A percentile compares a stretch with the other conserved stretches of the same genome.
Evolutionary conservation across 164 flowering plant genomes (phyloP).

Genomic region (Chimonanthus praecox): DNA sequence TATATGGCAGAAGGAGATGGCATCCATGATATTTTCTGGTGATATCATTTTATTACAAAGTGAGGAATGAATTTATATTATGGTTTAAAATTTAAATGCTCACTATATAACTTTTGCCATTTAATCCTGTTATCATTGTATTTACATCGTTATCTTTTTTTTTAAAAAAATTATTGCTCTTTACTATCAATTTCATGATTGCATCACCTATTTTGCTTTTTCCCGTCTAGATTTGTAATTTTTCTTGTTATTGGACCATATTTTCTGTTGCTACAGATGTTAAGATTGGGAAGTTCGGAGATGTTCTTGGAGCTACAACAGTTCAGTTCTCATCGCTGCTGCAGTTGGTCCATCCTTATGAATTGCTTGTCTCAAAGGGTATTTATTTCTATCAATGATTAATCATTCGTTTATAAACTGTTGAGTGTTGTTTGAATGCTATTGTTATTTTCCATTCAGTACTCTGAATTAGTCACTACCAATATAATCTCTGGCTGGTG

Average conservation of each 20-base stretch:
- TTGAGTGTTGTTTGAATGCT: neutral
- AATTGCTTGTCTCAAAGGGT: conserved; percentile 18
- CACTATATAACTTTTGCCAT: no score
- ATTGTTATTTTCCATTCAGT: neutral
- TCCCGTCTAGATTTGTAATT: neutral
- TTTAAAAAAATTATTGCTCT: no score
- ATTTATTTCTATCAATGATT: neutral
- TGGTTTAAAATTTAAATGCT: no score
- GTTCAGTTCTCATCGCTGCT: conserved; percentile 19
- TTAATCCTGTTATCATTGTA: no score
- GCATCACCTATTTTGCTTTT: no score
- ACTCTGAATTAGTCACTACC: neutral
- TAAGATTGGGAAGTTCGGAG: conserved; percentile 20
- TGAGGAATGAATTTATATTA: conserved; percentile 12
- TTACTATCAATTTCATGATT: no score
- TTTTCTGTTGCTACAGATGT: conserved; percentile 16
- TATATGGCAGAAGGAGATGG: conserved; percentile 60
- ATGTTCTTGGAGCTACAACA: conserved; percentile 19
- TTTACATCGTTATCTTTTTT: no score
- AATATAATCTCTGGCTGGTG: neutral
- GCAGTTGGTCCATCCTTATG: conserved; percentile 16
- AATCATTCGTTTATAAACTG: neutral
- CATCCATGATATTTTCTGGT: conserved; percentile 38
- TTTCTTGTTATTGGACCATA: neutral
- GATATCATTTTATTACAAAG: conserved; percentile 62